These are phyloP conservation scores for Bipolaris cookei DNA, from an alignment of 2,329 filamentous ascomycete genomes.

Conservation along the genomic window DNA sequence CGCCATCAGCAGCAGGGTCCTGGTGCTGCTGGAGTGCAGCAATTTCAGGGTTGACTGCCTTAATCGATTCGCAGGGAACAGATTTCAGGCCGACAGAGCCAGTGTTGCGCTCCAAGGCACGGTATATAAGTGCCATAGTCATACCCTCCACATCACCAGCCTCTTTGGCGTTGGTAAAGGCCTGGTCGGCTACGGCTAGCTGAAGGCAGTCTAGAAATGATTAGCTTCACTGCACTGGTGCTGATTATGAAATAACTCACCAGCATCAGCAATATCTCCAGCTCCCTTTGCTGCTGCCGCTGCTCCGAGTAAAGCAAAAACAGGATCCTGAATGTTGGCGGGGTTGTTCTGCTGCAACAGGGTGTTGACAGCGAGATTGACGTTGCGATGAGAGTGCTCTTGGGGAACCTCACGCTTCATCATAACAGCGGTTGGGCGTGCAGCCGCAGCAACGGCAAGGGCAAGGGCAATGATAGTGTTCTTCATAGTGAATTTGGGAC, in stretches of 20 bases:
- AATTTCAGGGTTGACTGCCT: constrained; percentile 69
- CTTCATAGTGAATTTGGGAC: constrained; percentile 40
- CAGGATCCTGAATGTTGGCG: constrained; percentile 55
- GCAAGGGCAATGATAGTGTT: constrained; percentile 39
- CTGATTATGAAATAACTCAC: constrained; percentile 19
- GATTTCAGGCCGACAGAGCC: constrained; percentile 63
- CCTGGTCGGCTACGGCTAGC: constrained; percentile 64
- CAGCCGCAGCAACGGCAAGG: constrained; percentile 39
- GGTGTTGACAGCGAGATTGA: constrained; percentile 55
- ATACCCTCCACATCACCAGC: constrained; percentile 60
- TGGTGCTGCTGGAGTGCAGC: constrained; percentile 69
- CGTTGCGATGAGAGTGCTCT: constrained; percentile 62
- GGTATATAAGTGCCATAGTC: constrained; percentile 62
- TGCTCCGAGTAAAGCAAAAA: constrained; percentile 62
- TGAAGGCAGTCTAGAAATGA: constrained; percentile 60
- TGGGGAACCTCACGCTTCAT: constrained; percentile 61
- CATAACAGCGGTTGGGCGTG: constrained; percentile 32
- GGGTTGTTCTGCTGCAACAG: constrained; percentile 58
- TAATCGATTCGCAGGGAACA: constrained; percentile 61
- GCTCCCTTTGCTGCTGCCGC: constrained; percentile 57
- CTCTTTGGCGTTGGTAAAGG: constrained; percentile 65
- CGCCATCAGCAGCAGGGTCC: constrained; percentile 66
- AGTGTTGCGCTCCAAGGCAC: constrained; percentile 67
- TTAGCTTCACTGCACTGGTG: constrained; percentile 13
- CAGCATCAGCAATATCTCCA: constrained; percentile 57